These are phyloP conservation scores for Geoglossum cookeanum DNA, from an alignment of 2,329 filamentous ascomycete species.

Conservation along the genomic window DNA sequence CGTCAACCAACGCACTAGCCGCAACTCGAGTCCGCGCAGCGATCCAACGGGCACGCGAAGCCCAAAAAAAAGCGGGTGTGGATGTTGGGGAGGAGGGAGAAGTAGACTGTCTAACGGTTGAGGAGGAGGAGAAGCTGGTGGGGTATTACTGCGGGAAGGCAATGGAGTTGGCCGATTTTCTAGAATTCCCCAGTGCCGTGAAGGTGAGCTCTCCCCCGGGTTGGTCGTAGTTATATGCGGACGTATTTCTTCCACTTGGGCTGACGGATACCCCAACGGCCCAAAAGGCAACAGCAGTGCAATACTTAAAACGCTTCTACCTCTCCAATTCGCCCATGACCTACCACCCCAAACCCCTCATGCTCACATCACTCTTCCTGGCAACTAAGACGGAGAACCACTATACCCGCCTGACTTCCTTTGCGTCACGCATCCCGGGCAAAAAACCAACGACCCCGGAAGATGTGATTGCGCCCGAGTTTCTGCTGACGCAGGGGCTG, in stretches of 20 bases:
- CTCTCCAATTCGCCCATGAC: conserved; percentile 91
- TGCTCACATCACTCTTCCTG: conserved; percentile 81
- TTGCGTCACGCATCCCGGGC: conserved; percentile 44
- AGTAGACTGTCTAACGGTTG: conserved; percentile 62
- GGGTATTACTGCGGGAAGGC: conserved; percentile 54
- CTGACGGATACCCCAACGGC: background rate
- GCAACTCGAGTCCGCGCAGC: conserved; percentile 44
- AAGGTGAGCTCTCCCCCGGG: conserved; percentile 25
- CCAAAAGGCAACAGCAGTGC: conserved; percentile 53
- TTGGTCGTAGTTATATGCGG: too few relatives aligned
- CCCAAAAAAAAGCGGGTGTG: background rate
- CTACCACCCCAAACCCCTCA: conserved; percentile 75
- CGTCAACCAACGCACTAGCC: conserved; percentile 63
- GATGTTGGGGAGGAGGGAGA: conserved; percentile 14
- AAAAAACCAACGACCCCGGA: conserved; percentile 42
- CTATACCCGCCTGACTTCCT: conserved; percentile 47
- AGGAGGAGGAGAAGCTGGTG: conserved; percentile 68
- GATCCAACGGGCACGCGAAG: conserved; percentile 17
- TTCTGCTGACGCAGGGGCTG: conserved; percentile 76
- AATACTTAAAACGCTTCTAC: conserved; percentile 90
- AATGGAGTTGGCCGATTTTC: conserved; percentile 37
- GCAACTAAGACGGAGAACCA: conserved; percentile 82
- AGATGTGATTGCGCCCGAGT: conserved; percentile 78
- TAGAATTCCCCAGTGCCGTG: conserved; percentile 40
- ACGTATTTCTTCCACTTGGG: too few relatives aligned